These are phyloP conservation scores for Anisodus acutangulus DNA, from an alignment of 257 asterid genomes.

Conservation along the genomic window DNA sequence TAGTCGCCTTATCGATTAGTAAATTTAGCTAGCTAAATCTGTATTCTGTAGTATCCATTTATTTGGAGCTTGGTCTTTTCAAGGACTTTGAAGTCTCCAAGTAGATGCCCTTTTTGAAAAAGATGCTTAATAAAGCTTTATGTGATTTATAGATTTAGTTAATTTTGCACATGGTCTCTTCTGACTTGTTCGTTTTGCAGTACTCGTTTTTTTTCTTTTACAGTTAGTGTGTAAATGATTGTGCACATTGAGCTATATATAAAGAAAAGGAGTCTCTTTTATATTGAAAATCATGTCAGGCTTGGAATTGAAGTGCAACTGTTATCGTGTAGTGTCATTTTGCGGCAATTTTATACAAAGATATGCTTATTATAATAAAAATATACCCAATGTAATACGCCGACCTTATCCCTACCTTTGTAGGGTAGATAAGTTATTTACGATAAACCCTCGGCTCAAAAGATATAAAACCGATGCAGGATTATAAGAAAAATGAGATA, in stretches of 20 bases:
- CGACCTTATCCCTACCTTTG: too few relatives aligned
- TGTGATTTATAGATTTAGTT: too few relatives aligned
- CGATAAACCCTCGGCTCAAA: too few relatives aligned
- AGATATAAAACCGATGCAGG: too few relatives aligned
- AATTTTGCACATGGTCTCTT: background rate
- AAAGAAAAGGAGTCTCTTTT: background rate
- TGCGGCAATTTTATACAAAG: too few relatives aligned
- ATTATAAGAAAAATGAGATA: too few relatives aligned
- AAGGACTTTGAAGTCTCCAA: background rate
- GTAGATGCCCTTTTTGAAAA: background rate
- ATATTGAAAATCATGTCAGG: background rate
- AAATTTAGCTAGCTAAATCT: background rate
- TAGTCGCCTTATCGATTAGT: background rate
- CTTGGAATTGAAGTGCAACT: too few relatives aligned
- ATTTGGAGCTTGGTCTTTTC: background rate
- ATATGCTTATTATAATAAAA: too few relatives aligned
- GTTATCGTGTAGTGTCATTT: too few relatives aligned
- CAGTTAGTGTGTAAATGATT: background rate
- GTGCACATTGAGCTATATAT: background rate
- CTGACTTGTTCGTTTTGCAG: background rate
- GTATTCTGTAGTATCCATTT: slow-evolving; percentile 11
- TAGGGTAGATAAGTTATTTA: too few relatives aligned
- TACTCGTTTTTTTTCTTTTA: background rate
- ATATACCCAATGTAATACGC: too few relatives aligned
- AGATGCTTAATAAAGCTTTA: too few relatives aligned